Evolutionary conservation across 306 rosid genomes (phyloP).

Genomic region (Astragalus glycyphyllos): DNA sequence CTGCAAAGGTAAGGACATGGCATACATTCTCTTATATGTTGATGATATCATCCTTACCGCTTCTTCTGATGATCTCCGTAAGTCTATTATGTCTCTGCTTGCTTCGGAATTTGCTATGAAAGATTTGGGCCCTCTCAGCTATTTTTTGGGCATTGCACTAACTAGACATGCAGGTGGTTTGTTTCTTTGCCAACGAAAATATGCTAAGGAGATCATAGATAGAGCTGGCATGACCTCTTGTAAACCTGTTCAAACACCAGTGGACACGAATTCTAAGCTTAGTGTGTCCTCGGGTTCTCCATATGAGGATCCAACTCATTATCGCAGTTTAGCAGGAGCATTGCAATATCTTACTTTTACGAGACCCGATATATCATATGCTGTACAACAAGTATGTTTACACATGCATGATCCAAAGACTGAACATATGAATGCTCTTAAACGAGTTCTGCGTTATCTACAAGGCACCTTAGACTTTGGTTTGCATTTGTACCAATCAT

Average conservation of each 20-base stretch:
- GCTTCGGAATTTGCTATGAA: not conserved
- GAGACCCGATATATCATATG: constrained; percentile 9
- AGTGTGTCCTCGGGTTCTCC: not conserved
- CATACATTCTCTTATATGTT: too few species aligned
- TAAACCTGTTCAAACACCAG: not conserved
- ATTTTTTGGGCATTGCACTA: not conserved
- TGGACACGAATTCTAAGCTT: not conserved
- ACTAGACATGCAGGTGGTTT: not conserved
- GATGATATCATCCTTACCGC: too few species aligned
- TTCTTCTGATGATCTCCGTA: not conserved
- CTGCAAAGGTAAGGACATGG: too few species aligned
- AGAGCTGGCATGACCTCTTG: not conserved
- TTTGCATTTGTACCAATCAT: not conserved
- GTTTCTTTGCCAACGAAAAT: not conserved
- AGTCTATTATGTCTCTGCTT: not conserved
- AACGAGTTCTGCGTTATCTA: not conserved
- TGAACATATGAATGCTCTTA: not conserved
- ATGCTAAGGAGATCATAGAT: not conserved
- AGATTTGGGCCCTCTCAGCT: not conserved
- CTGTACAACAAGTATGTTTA: not conserved
- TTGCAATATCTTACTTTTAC: not conserved
- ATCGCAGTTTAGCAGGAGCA: not conserved
- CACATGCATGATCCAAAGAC: not conserved
- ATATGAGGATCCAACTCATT: not conserved
- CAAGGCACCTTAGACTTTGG: not conserved